A percentile compares a stretch with the other conserved stretches of the same genome.
These are phyloP conservation scores for Aspergillus terreus DNA, from an alignment of 2,329 filamentous ascomycete genomes.

Conservation along the genomic window DNA sequence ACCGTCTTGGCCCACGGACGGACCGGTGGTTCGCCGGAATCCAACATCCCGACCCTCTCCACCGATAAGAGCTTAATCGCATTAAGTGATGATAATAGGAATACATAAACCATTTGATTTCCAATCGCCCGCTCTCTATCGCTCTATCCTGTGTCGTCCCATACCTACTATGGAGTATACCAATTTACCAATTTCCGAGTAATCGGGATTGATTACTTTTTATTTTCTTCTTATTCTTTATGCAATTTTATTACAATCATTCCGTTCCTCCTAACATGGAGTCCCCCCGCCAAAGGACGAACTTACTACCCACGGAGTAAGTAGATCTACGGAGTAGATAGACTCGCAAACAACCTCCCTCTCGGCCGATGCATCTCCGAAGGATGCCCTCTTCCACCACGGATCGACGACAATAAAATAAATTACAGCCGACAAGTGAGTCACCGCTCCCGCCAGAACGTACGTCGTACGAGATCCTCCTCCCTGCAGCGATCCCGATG, in stretches of 20 bases:
- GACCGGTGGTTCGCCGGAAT: not conserved
- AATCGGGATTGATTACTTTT: too few relatives aligned
- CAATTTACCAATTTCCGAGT: not conserved
- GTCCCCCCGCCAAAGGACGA: not conserved
- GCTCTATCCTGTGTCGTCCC: not conserved
- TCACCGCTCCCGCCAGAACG: not conserved
- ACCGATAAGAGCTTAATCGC: conserved; percentile 15
- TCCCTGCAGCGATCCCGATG: not conserved
- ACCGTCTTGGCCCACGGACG: not conserved
- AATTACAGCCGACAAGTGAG: not conserved
- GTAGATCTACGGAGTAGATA: not conserved
- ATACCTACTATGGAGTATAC: too few relatives aligned
- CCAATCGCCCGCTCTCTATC: not conserved
- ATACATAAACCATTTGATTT: conserved; percentile 16
- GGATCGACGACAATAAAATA: not conserved
- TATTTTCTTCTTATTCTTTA: too few relatives aligned
- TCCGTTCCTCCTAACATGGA: too few relatives aligned
- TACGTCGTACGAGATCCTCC: not conserved
- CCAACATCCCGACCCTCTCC: not conserved
- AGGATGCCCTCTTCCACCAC: not conserved
- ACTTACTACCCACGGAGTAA: not conserved
- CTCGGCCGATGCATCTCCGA: not conserved
- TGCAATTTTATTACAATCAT: too few relatives aligned
- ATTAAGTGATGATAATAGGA: conserved; percentile 17
- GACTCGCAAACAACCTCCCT: not conserved